Percentiles rank a stretch among this genome's conserved stretches.
phyloP scores from a whole-genome alignment of 495 filamentous ascomycete species.

The Neurospora sp. region DNA sequence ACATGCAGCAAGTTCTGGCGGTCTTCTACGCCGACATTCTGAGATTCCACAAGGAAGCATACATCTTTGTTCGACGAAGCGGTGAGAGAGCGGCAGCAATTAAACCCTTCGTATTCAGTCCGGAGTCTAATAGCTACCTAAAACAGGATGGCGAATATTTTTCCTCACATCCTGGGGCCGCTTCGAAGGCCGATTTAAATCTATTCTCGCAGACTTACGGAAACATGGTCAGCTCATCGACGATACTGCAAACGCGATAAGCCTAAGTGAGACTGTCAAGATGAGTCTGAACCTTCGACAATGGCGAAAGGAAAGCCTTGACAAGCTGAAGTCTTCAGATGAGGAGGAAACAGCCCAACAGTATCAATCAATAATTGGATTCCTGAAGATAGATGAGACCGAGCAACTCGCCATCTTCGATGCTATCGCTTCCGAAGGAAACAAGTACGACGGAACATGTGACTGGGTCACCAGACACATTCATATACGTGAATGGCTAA shows the following conservation, averaged over 20 bases:
- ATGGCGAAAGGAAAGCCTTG: conserved; percentile 15
- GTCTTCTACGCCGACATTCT: conserved; percentile 35
- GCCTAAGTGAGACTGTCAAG: conserved; percentile 11
- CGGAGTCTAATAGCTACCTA: not conserved
- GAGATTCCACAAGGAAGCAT: conserved; percentile 34
- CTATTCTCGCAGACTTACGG: conserved; percentile 28
- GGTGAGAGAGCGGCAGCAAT: conserved; percentile 15
- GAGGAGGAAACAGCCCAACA: conserved; percentile 13
- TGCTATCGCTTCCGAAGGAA: conserved; percentile 4
- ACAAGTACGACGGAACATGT: conserved; percentile 15
- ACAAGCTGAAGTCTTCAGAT: conserved; percentile 9
- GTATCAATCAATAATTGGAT: conserved; percentile 13
- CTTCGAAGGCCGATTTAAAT: conserved; percentile 26
- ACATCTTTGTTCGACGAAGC: conserved; percentile 32
- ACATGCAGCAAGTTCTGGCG: conserved; percentile 30
- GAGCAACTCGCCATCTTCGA: conserved; percentile 22
- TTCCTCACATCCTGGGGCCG: conserved; percentile 33
- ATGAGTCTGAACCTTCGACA: conserved; percentile 8
- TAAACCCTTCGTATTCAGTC: no score
- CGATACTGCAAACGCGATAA: conserved; percentile 18
- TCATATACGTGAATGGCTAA: conserved; percentile 17
- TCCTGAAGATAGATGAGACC: conserved; percentile 18
- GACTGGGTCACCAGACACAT: conserved; percentile 19
- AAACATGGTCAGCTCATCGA: conserved; percentile 30
- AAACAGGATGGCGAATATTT: conserved; percentile 32